Evolutionary conservation across 768 basidiomycete genomes (phyloP), one percentile per base, ranked within the genome.

Genomic region (Tricholoma flavovirens): DNA sequence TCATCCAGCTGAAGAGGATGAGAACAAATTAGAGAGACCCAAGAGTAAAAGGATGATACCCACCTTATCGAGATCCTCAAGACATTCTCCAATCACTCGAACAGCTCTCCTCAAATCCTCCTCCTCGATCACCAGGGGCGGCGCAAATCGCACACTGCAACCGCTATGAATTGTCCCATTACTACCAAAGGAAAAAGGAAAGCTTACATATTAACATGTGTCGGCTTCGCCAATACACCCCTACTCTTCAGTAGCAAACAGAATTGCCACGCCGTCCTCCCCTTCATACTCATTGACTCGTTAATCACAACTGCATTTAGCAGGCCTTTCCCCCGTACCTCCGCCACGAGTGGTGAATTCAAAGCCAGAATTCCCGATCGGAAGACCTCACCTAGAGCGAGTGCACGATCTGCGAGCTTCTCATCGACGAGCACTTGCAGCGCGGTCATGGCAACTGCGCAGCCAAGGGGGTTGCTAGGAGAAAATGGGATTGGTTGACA

Each of bases 251-350:
- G 72, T 65, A 98, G 70, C 67, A 98, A 67, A 72, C 97, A 98
- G 53, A 98, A 77, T 69, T 98, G 92, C 97, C 96, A 99, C 4
- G 95, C 97, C 1, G 90, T 87, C 51, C 93, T 76, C 14, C 90
- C 87, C 71, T 83, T 88, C 48, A 59, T 70, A 63, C 88, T 92
- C 75, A 82, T 82, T 58, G 73, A 70, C 75, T 98, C 93, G 66
- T 98, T 87, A 54, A 98, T 92, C 21, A 98, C 90, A 24, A 99
- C 79, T 7, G 96, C 96, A 67, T 98, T 98, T 61, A 99, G 74
- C 55, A 99, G 72, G 0, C 96, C 96, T 57, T 83, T 78, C 4
- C 94, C 96, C 21, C 96, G 83, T 14, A 98, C 92, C 42, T 80
- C 77, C 62, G 82, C 77, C 55, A 97, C 80, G 53, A 93, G 78